These are phyloP conservation scores for Sutorius eximius DNA, from an alignment of 1,284 basidiomycete genomes.

Conservation along the genomic window DNA sequence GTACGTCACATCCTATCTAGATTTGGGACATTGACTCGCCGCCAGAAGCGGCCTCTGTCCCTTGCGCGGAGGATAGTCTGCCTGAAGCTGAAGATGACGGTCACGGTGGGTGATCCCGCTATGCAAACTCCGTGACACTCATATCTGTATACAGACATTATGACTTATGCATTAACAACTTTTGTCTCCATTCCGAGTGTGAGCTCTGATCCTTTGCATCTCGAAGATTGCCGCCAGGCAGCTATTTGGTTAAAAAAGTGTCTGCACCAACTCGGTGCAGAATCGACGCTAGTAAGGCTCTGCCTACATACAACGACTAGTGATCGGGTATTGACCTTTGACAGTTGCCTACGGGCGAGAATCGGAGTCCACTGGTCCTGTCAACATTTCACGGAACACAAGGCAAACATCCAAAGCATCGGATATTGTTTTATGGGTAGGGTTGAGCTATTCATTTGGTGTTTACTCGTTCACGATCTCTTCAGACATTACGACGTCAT, in stretches of 20 bases:
- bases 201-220: constrained; percentile 63
- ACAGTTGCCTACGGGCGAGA: constrained; percentile 65
- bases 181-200: constrained; percentile 89
- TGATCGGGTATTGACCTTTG: background rate
- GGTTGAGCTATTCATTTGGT: background rate
- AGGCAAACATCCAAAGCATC: constrained; percentile 54
- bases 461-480: background rate
- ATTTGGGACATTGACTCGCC: constrained; percentile 53
- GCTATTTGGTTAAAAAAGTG: constrained; percentile 90
- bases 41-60: constrained; percentile 27
- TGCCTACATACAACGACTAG: constrained; percentile 3
- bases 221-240: constrained; percentile 90
- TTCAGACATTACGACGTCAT: constrained; percentile 91
- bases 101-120: constrained; percentile 17
- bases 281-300: constrained; percentile 63
- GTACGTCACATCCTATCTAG: constrained; percentile 33
- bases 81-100: constrained; percentile 19
- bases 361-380: constrained; percentile 79
- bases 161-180: constrained; percentile 76
- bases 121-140: constrained; percentile 1
- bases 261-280: constrained; percentile 81
- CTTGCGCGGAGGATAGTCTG: constrained; percentile 8
- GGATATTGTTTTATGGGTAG: constrained; percentile 87
- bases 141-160: constrained; percentile 47
- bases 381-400: constrained; percentile 78